Base-by-base conservation (phyloP, 306 rosid species). In the Vigna trinervia region DNA sequence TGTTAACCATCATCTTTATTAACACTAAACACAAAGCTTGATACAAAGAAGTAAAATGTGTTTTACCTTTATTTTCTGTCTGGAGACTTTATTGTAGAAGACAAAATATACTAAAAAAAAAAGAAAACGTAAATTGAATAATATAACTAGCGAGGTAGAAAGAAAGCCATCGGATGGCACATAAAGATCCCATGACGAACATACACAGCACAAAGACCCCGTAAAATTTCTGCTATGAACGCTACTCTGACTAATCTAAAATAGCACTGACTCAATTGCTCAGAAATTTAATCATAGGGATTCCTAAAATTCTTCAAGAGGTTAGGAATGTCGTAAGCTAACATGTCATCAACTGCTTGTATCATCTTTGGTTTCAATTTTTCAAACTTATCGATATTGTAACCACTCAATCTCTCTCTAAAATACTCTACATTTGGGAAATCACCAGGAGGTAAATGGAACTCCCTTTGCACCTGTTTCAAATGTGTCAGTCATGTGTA, bases 361-460 rank as follows among this genome's bases (percentile, higher is more conserved):
- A 91, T 74, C 98, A 93, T 88, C 83, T 88, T 91, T 5, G 96
- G 87, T 70, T 85, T 93, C 84, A 93, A 71, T 84, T 82, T 93
- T 86, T 93, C 98, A 51, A 93, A 93, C 70, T 88, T 89, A 76
- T 93, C 96, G 5, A 93, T 64, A 69, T 67, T 91, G 85, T 85
- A 91, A 52, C 96, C 96, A 50, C 71, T 58, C 77, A 93, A 76
- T 20, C 23, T 54, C 81, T 93, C 96, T 71, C 84, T 84, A 72
- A 89, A 93, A 47, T 89, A 89, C 34, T 93, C 98, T 9, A 89
- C 92, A 19, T 87, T 86, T 5, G 98, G 98, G 74, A 93, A 93
- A 81, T 93, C 98, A 8, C 98, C 98, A 0, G 95, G 86, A 13
- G 98, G 98, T 52, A 93, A 81, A 81, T 91, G 98, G 75, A 86